A percentile compares a stretch with the other conserved stretches of the same genome.
These are phyloP conservation scores for Platanus orientalis DNA, from an alignment of 164 flowering plant genomes.

Conservation along the genomic window DNA sequence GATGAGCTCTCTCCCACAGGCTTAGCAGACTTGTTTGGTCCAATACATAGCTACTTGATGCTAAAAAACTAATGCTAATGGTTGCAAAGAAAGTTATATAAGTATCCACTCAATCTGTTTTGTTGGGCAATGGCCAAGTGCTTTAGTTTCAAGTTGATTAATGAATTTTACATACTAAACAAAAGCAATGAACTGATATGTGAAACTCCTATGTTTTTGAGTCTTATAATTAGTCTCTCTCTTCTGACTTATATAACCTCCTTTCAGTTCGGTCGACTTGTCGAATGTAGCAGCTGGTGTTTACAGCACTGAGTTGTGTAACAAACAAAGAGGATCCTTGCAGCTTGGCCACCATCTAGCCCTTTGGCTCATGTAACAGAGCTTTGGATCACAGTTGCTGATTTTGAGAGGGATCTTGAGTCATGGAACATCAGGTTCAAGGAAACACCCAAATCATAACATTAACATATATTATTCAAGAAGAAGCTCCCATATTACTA, in stretches of 20 bases:
- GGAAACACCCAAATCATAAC: no score
- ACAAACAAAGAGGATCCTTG: conserved; percentile 56
- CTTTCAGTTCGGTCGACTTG: conserved; percentile 79
- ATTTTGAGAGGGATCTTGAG: no score
- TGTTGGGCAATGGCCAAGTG: no score
- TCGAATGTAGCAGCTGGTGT: conserved; percentile 79
- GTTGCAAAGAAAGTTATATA: no score
- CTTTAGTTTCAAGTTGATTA: no score
- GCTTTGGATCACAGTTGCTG: no score
- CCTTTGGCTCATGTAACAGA: conserved; percentile 70
- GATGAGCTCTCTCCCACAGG: conserved; percentile 78
- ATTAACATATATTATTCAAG: no score
- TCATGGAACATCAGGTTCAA: no score
- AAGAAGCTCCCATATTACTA: no score
- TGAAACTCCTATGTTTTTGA: no score
- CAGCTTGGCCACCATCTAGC: conserved; percentile 78
- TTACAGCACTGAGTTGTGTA: conserved; percentile 77
- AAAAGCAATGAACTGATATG: neutral
- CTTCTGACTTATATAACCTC: neutral
- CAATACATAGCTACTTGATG: conserved; percentile 14
- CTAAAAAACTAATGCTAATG: no score
- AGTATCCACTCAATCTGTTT: no score
- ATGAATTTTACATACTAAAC: neutral
- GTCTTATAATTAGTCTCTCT: neutral
- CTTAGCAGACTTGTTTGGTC: conserved; percentile 51